Conservation (phyloP, 2,329 filamentous ascomycete genomes). For the Ophiosphaerella korrae region DNA sequence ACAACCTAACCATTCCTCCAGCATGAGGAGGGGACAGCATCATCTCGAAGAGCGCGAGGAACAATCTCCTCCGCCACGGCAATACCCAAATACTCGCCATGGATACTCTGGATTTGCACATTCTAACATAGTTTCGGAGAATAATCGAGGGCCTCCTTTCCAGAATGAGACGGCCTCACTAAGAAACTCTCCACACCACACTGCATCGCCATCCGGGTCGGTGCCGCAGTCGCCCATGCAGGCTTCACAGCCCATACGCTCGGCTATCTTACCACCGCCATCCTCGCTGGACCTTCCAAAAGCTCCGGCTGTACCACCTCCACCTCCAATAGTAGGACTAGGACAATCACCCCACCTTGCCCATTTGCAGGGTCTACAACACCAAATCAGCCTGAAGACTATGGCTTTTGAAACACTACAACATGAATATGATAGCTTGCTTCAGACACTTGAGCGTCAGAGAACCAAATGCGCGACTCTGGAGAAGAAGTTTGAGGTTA, state of each 20-base stretch:
- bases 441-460: conserved; percentile 58
- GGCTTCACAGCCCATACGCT: conserved; percentile 25
- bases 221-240: conserved; percentile 38
- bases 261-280: conserved; percentile 37
- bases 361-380: conserved; percentile 58
- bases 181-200: conserved; percentile 26
- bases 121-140: conserved; percentile 17
- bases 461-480: conserved; percentile 56
- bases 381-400: conserved; percentile 60
- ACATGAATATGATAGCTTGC: conserved; percentile 59
- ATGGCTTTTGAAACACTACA: conserved; percentile 59
- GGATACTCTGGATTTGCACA: conserved; percentile 19
- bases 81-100: conserved; percentile 15
- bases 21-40: conserved; percentile 33
- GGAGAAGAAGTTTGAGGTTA: conserved; percentile 51
- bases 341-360: conserved; percentile 42
- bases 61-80: conserved; percentile 23
- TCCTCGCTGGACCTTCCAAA: conserved; percentile 35
- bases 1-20: conserved; percentile 14
- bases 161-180: conserved; percentile 19
- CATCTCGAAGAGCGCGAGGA: conserved; percentile 28
- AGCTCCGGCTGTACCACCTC: conserved; percentile 24
- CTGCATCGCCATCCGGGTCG: conserved; percentile 53
- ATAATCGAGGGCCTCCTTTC: conserved; percentile 24
- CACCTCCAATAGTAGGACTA: conserved; percentile 30